Evolutionary conservation across 2,329 filamentous ascomycete species (phyloP), one percentile per base, ranked within the genome.

Genomic region (Aureobasidium sp.): DNA sequence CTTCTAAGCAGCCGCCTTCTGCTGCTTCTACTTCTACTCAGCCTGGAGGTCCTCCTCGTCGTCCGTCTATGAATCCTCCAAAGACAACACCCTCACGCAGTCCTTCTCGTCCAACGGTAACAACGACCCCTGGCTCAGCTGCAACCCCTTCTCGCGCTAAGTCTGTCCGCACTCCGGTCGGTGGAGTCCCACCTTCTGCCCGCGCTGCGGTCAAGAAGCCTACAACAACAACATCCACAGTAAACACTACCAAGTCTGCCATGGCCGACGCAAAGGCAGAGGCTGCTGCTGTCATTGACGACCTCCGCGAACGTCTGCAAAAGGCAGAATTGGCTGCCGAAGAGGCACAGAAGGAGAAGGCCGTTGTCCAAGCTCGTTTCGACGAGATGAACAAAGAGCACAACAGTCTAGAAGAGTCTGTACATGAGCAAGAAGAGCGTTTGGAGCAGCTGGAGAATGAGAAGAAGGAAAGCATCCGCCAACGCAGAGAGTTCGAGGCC

Each of bases 401-500:
- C 70, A 84, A 84, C 59, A 90, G 89, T 76, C 78, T 97, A 39
- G 94, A 99, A 74, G 93, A 97, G 73, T 86, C 85, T 66, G 81
- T 89, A 50, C 92, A 97, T 73, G 92, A 96, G 75, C 87, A 85
- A 70, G 91, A 94, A 65, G 90, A 93, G 74, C 86, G 87, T 70
- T 84, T 93, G 63, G 91, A 96, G 74, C 79, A 83, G 8, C 80
- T 97, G 60, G 86, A 87, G 70, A 91, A 90, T 69, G 90, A 96
- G 70, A 92, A 94, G 77, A 85, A 90, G 68, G 92, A 97, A 68
- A 82, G 87, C 61, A 84, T 87, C 34, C 85, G 91, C 66, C 88
- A 95, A 75, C 89, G 90, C 71, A 86, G 93, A 66, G 94, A 99
- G 74, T 87, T 97, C 78, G 92, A 97, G 75, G 86, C 87, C 66